Percentiles rank a stretch among this genome's conserved stretches.
Conservation (phyloP, 2,329 filamentous ascomycete species). For the Colletotrichum cordylinicola region DNA sequence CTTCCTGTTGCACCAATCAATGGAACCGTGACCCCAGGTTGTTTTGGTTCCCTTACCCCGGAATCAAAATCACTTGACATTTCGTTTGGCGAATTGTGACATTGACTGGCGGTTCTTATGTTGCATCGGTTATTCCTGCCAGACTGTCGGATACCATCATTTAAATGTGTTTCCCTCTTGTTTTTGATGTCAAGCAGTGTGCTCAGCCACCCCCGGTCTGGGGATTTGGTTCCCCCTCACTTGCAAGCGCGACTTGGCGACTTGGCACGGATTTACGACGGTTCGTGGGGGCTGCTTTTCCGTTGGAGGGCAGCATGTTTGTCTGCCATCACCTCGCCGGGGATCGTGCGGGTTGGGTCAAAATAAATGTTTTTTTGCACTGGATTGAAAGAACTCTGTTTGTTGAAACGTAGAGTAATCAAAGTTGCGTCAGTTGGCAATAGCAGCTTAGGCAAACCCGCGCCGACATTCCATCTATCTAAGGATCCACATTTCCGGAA, state of each 20-base stretch:
- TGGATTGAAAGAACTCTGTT: background rate
- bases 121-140: slow-evolving; percentile 12
- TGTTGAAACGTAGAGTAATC: background rate
- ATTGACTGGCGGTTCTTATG: background rate
- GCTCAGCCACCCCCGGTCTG: slow-evolving; percentile 16
- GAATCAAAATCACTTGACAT: background rate
- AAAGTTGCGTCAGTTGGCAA: background rate
- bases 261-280: slow-evolving; percentile 7
- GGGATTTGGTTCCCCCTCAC: background rate
- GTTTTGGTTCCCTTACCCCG: background rate
- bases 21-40: background rate
- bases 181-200: background rate
- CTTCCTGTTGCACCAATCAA: background rate
- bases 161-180: background rate
- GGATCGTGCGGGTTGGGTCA: background rate
- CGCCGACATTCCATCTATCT: too few species aligned
- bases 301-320: background rate
- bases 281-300: slow-evolving; percentile 3
- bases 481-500: background rate
- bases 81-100: background rate
- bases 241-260: background rate
- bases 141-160: background rate
- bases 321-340: background rate
- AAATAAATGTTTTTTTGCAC: background rate
- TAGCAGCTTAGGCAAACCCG: background rate